Evolutionary conservation across 345 rosid species (phyloP).

Genomic region (Eucalyptus marginata): DNA sequence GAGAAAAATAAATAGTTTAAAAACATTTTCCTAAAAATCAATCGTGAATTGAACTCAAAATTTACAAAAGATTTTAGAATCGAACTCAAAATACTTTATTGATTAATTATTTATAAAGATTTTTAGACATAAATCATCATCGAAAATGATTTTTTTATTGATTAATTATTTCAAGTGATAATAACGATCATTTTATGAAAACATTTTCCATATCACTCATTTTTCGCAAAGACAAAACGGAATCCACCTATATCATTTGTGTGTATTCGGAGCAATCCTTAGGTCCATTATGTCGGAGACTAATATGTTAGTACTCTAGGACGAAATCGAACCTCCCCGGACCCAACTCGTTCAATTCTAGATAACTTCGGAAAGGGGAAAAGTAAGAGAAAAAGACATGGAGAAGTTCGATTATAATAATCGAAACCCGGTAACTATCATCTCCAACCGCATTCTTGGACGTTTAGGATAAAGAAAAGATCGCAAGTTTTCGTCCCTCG

Average conservation of each 20-base stretch:
- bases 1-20: background rate
- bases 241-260: background rate
- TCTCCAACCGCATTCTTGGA: background rate
- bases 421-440: background rate
- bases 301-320: background rate
- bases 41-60: fast-evolving
- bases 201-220: fast-evolving
- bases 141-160: fast-evolving
- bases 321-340: background rate
- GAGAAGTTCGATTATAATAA: background rate
- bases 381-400: background rate
- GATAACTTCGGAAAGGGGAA: background rate
- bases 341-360: background rate
- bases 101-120: fast-evolving
- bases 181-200: fast-evolving
- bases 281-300: background rate
- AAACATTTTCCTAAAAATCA: fast-evolving
- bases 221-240: background rate
- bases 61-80: too few relatives aligned
- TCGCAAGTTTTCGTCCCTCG: background rate
- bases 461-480: background rate
- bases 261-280: background rate
- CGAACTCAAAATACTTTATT: background rate
- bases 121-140: fast-evolving
- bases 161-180: background rate